Base-by-base conservation (phyloP, 176 grass and related monocot species). In the Aechmea fasciata region DNA sequence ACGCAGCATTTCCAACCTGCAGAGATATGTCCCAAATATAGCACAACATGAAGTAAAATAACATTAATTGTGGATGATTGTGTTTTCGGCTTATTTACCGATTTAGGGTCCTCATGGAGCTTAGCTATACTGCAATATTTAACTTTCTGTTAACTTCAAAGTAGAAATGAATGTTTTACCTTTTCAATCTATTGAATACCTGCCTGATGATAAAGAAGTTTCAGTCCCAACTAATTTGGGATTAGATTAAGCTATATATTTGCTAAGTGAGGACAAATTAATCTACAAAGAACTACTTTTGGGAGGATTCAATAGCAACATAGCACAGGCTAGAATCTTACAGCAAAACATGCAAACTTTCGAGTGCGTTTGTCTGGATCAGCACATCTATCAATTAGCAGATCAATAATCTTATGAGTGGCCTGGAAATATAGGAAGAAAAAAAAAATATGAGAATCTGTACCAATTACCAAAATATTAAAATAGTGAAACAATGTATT, bases 271-370 rank as follows among this genome's bases (percentile, higher is more conserved):
- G 33, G 33, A 7, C 33, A 41, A 41, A 7, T 41, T 41, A 41
- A 41, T 41, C 33, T 41, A 8, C 8, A 61, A 61, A 61, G n/a
- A 19, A 61, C 17, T 18, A 61, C 20, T n/a, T 61, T 1, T 22
- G 15, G 55, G 20, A 61, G 10, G 11, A 61, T 61, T 61, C 55
- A 18, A 61, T 18, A 61, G 55, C 55, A 61, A 57, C 53, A n/a
- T 9, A 57, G 52, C 55, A 20, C 11, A 61, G 9, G 55, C 64
- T 53, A 71, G 19, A 12, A 67, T 83, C 93, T 90, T 78, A 97
- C 89, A 72, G 93, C 89, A 79, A 97, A 97, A 82, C 93, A 97
- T 77, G 93, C 89, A 83, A 97, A 97, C 70, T 97, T 92, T 62
- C 89, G 75, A 48, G 89, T 87, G 64, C 89, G 93, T 75, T 85